Percentiles rank a stretch among this genome's conserved stretches.
Conservation (phyloP, 1,139 yeast genomes). For the Kurtzmaniella quercitrusa region DNA sequence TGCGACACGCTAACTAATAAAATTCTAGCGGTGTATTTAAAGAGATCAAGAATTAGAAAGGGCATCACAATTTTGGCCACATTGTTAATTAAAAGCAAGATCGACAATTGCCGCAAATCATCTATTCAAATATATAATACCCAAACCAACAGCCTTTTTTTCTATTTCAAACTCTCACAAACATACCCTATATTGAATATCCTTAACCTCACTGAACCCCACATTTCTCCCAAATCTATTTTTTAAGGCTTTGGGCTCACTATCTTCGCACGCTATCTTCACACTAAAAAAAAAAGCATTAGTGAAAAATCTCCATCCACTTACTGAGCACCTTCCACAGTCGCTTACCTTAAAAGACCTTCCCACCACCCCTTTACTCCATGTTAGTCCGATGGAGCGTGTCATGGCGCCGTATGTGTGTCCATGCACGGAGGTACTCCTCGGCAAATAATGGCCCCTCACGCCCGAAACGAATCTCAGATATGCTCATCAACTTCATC, state of each 20-base stretch:
- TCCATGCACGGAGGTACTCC: background rate
- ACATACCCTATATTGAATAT: background rate
- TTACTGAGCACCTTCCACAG: background rate
- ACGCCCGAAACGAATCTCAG: slow-evolving; percentile 3
- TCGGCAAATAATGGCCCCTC: background rate
- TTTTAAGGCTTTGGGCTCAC: too few species aligned
- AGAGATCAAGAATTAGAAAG: too few species aligned
- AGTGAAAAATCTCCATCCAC: background rate
- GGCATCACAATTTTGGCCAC: too few species aligned
- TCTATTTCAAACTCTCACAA: too few species aligned
- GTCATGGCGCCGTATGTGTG: background rate
- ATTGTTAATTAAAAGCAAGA: too few species aligned
- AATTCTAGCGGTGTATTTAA: too few species aligned
- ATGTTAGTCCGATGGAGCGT: slow-evolving; percentile 2
- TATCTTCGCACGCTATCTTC: background rate
- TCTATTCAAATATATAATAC: too few species aligned
- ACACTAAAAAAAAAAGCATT: background rate
- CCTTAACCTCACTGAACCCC: background rate
- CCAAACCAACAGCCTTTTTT: too few species aligned
- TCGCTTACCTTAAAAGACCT: background rate
- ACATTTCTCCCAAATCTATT: background rate
- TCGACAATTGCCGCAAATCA: too few species aligned
- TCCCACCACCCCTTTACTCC: background rate
- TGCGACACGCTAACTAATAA: too few species aligned
- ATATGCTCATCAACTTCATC: slow-evolving; percentile 6